A percentile compares a stretch with the other conserved stretches of the same genome.
phyloP scores from a whole-genome alignment of 2,329 filamentous ascomycete genomes.

The Trichoderma arundinaceum region DNA sequence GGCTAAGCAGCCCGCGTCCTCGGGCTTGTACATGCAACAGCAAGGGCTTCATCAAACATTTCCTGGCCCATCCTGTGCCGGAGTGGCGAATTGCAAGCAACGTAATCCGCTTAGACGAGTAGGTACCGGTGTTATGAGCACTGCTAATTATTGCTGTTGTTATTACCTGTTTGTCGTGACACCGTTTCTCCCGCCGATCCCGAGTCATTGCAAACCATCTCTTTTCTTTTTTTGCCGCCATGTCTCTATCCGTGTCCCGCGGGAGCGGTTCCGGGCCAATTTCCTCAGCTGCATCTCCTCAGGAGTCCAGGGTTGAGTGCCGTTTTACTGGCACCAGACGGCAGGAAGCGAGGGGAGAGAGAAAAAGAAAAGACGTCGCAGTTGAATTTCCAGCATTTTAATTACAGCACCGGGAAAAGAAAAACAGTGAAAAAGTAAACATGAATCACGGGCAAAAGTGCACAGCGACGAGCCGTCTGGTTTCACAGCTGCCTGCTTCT shows the following conservation, averaged over 20 bases:
- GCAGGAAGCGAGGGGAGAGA: not conserved
- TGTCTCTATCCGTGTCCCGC: conserved; percentile 18
- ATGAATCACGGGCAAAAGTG: too few relatives aligned
- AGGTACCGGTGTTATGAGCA: not conserved
- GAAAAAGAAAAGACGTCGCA: too few relatives aligned
- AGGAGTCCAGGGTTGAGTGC: not conserved
- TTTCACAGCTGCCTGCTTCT: conserved; percentile 4
- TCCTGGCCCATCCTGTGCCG: not conserved
- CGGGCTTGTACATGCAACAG: not conserved
- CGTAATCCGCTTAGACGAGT: not conserved
- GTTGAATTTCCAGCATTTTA: not conserved
- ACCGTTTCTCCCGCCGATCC: conserved; percentile 21
- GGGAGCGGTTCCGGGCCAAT: conserved; percentile 25
- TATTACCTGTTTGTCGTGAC: conserved; percentile 9
- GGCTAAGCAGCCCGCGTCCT: not conserved
- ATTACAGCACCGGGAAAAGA: not conserved
- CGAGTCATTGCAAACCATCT: conserved; percentile 24
- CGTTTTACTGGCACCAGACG: too few relatives aligned
- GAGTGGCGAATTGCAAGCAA: conserved; percentile 21
- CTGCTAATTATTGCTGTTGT: not conserved
- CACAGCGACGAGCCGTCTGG: not conserved
- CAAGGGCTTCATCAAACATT: not conserved
- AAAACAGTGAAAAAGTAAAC: not conserved
- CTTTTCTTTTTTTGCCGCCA: conserved; percentile 1
- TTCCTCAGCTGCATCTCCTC: not conserved